Percentiles rank a stretch among this genome's conserved stretches.
These are phyloP conservation scores for Lecanicillium sp. DNA, from an alignment of 2,329 filamentous ascomycete genomes.

Conservation along the genomic window DNA sequence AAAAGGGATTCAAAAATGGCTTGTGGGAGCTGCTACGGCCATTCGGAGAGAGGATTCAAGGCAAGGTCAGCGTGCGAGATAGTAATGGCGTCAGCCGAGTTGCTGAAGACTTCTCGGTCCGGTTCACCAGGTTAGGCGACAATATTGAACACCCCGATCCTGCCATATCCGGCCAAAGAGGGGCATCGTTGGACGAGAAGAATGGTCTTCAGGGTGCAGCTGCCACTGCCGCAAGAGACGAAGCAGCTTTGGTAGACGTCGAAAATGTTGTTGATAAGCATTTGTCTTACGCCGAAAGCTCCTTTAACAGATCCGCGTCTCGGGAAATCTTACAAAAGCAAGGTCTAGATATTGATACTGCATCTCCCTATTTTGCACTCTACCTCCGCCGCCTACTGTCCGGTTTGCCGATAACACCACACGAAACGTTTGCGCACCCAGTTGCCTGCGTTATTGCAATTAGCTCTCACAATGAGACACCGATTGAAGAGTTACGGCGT, in stretches of 20 bases:
- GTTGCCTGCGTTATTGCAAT: conserved; percentile 93
- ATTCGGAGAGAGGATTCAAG: conserved; percentile 80
- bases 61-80: conserved; percentile 84
- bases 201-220: conserved; percentile 18
- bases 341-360: conserved; percentile 37
- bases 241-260: conserved; percentile 48
- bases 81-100: conserved; percentile 75
- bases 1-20: conserved; percentile 78
- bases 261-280: conserved; percentile 77
- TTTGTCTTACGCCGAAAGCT: conserved; percentile 64
- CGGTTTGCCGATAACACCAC: conserved; percentile 65
- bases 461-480: conserved; percentile 74
- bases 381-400: conserved; percentile 81
- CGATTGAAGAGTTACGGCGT: conserved; percentile 78
- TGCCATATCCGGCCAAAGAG: conserved; percentile 17
- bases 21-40: conserved; percentile 80
- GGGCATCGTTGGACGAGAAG: conserved; percentile 33
- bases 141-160: conserved; percentile 44
- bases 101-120: conserved; percentile 84
- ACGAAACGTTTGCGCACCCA: conserved; percentile 91
- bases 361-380: conserved; percentile 75
- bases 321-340: conserved; percentile 30
- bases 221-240: conserved; percentile 21
- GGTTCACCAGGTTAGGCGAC: conserved; percentile 67
- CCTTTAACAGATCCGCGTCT: conserved; percentile 29